Evolutionary conservation across 2,329 filamentous ascomycete genomes (phyloP), one percentile per base, ranked within the genome.

Genomic region (Arthroderma sp.): DNA sequence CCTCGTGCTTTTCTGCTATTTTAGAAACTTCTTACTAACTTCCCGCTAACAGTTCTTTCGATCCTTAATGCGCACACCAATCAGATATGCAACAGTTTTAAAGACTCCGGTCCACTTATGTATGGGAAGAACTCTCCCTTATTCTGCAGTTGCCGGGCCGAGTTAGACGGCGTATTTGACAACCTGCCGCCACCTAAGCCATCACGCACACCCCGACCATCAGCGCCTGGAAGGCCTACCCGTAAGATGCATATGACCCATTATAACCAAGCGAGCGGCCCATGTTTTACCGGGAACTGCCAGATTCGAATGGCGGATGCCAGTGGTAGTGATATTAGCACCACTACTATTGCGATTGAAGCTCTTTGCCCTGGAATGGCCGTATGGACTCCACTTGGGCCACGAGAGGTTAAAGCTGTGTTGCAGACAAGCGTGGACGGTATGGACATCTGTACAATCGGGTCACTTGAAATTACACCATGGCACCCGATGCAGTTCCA

Each of bases 61-160:
- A 71, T 83, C 1, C 76, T 78, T 25, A 75, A 77, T 59, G 81
- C 81, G 0, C 80, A 85, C 62, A 71, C 73, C 0, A 73, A 76
- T 23, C 82, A 84, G 66, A 68, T 78, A 8, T 82, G 81, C 70
- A 83, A 82, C 65, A 79, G 77, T 0, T 84, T 83, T 75, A 82
- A 83, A 63, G 82, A 84, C 59, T 70, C 77, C 0, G 81, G 81
- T 0, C 79, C 81, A 2, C 73, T 80, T 5, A 71, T 75, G 60
- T 84, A 83, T 62, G 76, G 80, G 15, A 63, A 63, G 0, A 65
- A 73, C 1, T 81, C 77, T 55, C 72, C 76, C 0, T 70, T 83
- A 2, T 84, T 85, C 64, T 65, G 67, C 13, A 61, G 66, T 4
- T 82, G 77, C 63, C 71, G 79, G 7, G 72, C 79, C 52, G 62